Conservation (phyloP, 192 early-diverging fungal species). For the Diversispora eburnea region DNA sequence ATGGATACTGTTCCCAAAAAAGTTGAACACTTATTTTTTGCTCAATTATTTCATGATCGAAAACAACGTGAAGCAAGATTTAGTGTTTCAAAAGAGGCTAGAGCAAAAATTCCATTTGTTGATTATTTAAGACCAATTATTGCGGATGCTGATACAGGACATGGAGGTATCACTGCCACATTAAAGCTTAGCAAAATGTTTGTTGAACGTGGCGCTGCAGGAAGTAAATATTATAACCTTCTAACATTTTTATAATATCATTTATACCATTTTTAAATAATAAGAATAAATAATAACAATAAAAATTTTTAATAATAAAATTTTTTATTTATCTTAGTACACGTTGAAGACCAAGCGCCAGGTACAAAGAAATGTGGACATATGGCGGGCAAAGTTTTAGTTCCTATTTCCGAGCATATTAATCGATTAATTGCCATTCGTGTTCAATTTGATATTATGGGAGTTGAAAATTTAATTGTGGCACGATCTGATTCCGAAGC, state of each 20-base stretch:
- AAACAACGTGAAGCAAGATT: constrained; percentile 91
- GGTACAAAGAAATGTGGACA: constrained; percentile 99
- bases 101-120: constrained; percentile 66
- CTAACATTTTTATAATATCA: not conserved
- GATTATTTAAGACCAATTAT: constrained; percentile 95
- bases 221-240: constrained; percentile 7
- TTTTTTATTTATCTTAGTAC: constrained; percentile 4
- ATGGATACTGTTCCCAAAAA: constrained; percentile 98
- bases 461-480: constrained; percentile 88
- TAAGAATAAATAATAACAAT: no score
- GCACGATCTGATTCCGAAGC: constrained; percentile 97
- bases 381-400: constrained; percentile 99
- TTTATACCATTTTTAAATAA: no score
- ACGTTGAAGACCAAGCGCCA: constrained; percentile 46
- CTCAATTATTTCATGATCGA: constrained; percentile 96
- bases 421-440: constrained; percentile 72
- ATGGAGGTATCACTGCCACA: constrained; percentile 93
- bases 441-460: constrained; percentile 98
- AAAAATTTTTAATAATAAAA: not conserved
- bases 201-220: constrained; percentile 30
- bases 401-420: constrained; percentile 96
- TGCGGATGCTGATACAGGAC: constrained; percentile 97
- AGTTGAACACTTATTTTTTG: constrained; percentile 96
- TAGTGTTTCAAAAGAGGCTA: constrained; percentile 57
- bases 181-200: constrained; percentile 28